Conservation (phyloP, 106 monocot genomes). For the Narthecium ossifragum region DNA sequence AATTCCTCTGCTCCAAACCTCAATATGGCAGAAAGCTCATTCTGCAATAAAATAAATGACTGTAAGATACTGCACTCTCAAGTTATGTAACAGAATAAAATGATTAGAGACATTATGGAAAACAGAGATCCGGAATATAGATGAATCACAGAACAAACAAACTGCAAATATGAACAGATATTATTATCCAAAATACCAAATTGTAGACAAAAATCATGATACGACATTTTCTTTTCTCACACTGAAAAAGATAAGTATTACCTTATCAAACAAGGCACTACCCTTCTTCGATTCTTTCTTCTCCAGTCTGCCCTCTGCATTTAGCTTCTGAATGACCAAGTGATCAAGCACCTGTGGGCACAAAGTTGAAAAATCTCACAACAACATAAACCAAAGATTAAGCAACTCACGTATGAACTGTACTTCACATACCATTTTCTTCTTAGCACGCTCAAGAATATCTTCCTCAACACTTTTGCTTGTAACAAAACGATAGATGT, state of each 20-base stretch:
- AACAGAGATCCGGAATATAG: too few species aligned
- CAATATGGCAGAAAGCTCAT: constrained; percentile 97
- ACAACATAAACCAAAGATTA: too few species aligned
- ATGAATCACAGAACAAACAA: not conserved
- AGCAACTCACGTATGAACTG: too few species aligned
- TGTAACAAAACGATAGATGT: constrained; percentile 96
- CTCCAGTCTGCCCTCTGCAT: constrained; percentile 96
- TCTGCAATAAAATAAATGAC: constrained; percentile 38
- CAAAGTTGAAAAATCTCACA: too few species aligned
- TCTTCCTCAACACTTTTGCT: constrained; percentile 99
- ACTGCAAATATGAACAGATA: not conserved
- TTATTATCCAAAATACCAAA: too few species aligned
- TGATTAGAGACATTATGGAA: not conserved
- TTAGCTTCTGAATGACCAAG: constrained; percentile 97
- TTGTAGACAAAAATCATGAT: too few species aligned
- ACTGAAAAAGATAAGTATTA: constrained; percentile 6
- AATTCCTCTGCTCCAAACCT: constrained; percentile 98
- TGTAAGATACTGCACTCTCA: too few species aligned
- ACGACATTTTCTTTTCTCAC: too few species aligned
- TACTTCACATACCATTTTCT: constrained; percentile 98
- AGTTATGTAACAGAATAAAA: not conserved
- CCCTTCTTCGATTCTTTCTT: constrained; percentile 98
- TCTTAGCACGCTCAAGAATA: constrained; percentile 97
- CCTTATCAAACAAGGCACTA: constrained; percentile 96
- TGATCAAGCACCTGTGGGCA: constrained; percentile 86